phyloP scores from a whole-genome alignment of 176 grass and related monocot genomes.

The Eragrostis curvula region DNA sequence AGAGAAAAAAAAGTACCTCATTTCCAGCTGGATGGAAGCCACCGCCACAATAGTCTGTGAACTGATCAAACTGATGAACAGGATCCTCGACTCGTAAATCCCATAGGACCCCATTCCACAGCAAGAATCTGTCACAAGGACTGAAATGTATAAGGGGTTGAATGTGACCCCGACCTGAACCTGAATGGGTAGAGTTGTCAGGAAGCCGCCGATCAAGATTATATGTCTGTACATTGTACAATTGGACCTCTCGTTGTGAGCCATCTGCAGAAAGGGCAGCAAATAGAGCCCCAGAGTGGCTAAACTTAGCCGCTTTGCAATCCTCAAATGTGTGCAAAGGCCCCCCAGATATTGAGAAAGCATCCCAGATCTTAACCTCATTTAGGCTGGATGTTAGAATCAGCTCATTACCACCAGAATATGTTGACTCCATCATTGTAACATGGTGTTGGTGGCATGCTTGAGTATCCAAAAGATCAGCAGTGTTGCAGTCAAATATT shows the following conservation, averaged over 20 bases:
- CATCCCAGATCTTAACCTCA: constrained; percentile 90
- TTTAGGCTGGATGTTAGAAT: constrained; percentile 78
- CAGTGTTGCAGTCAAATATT: constrained; percentile 90
- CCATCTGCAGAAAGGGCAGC: constrained; percentile 74
- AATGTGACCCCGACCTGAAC: constrained; percentile 55
- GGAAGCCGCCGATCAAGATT: constrained; percentile 60
- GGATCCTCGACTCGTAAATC: constrained; percentile 63
- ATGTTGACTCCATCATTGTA: constrained; percentile 69
- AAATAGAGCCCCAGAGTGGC: constrained; percentile 71
- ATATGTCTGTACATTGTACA: constrained; percentile 87
- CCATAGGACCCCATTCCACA: constrained; percentile 97
- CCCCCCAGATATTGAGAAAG: constrained; percentile 58
- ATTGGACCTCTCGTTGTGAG: constrained; percentile 58
- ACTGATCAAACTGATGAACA: constrained; percentile 92
- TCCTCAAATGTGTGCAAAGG: constrained; percentile 85
- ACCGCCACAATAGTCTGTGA: constrained; percentile 94
- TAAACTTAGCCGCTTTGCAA: constrained; percentile 90
- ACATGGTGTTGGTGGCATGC: constrained; percentile 73
- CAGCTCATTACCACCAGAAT: constrained; percentile 59
- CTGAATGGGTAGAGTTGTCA: constrained; percentile 61
- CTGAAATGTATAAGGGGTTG: constrained; percentile 96
- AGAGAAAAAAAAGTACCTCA: constrained; percentile 54
- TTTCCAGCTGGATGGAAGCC: constrained; percentile 98
- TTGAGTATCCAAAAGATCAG: constrained; percentile 75
- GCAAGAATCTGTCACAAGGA: constrained; percentile 77